These are phyloP conservation scores for Tanozyma kutaoensis DNA, from an alignment of 805 yeast species.

Conservation along the genomic window DNA sequence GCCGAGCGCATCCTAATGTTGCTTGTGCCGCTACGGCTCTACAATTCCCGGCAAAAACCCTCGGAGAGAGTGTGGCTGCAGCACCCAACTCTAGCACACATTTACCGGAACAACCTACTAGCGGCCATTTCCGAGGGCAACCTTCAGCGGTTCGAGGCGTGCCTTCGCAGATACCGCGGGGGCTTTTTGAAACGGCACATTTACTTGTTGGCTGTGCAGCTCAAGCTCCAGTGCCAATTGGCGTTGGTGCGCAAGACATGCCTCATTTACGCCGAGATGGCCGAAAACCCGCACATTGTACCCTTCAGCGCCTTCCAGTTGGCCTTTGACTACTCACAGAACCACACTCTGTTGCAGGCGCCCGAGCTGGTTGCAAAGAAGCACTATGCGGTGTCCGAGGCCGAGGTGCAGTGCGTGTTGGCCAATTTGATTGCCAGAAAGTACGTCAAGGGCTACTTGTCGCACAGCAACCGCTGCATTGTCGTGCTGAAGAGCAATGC, in stretches of 20 bases:
- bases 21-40: constrained; percentile 50
- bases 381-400: constrained; percentile 11
- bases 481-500: constrained; percentile 68
- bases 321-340: constrained; percentile 20
- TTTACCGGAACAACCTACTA: constrained; percentile 36
- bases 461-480: constrained; percentile 60
- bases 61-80: constrained; percentile 31
- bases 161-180: constrained; percentile 29
- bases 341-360: constrained; percentile 1
- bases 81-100: constrained; percentile 25
- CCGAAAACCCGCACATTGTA: constrained; percentile 17
- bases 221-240: constrained; percentile 37
- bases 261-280: constrained; percentile 8
- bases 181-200: constrained; percentile 45
- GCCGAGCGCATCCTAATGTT: constrained; percentile 38
- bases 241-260: constrained; percentile 29
- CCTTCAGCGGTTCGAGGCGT: constrained; percentile 33
- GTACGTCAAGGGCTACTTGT: constrained; percentile 64
- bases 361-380: constrained; percentile 1
- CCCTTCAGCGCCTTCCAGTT: constrained; percentile 28
- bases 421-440: constrained; percentile 54
- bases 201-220: constrained; percentile 42
- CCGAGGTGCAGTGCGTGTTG: constrained; percentile 54
- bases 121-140: constrained; percentile 42
- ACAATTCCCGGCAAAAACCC: constrained; percentile 25